Base-by-base conservation (phyloP, 345 rosid species). In the Populus alba region DNA sequence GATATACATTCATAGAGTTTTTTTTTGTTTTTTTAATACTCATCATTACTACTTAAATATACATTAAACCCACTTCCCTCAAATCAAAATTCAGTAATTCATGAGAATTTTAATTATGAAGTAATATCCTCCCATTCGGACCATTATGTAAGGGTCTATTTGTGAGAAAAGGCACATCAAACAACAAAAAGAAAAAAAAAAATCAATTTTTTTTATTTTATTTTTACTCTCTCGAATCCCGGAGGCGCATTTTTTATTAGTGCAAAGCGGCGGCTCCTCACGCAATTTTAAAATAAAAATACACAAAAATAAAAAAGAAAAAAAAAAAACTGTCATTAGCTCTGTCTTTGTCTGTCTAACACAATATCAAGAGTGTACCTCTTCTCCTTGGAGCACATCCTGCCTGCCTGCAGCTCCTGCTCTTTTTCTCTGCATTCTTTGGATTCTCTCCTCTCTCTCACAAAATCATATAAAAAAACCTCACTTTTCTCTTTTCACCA, bases 181-280 rank as follows among this genome's bases (percentile, higher is more conserved):
- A 0, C n/a, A 55, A 20, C 3, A 22, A 22, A 55, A 22, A 55
- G 2, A 22, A 22, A 8, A 57, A 29, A 29, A 2, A 31, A 57
- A 9, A 41, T 39, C 0, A 41, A 10, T 41, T 2, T 4, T 41
- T 41, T 41, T 10, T 2, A 10, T 10, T 41, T 10, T 41, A 41
- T 41, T 41, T 41, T 1, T 41, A 41, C 47, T 10, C 47, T n/a
- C 29, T n/a, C 59, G 23, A 53, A 53, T 53, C 59, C 59, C 59
- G 7, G 2, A 20, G 23, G 59, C 59, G 59, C 59, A n/a, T 20
- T 7, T 7, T 53, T 33, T 33, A 33, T 18, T 7, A 22, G 7
- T 68, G 33, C 12, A 8, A 76, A 77, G 68, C 83, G 85, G 82
- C 79, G 78, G 68, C 29, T 75, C 82, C 23, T 8, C 59, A 6